Percentiles rank a stretch among this genome's conserved stretches.
Evolutionary conservation across 306 rosid genomes (phyloP).

Genomic region (Ochetophila trinervis): DNA sequence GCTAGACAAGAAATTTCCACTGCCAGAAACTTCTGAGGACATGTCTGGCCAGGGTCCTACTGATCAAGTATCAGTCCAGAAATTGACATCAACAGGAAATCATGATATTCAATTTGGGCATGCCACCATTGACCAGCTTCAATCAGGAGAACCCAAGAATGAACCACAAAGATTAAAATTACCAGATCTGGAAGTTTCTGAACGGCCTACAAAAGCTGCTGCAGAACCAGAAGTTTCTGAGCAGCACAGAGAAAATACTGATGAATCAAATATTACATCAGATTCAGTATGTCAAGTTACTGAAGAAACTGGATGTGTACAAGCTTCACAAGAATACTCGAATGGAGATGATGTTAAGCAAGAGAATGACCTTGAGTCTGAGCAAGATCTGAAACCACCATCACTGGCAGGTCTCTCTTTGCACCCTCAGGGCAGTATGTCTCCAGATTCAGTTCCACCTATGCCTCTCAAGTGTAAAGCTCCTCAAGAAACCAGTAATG

Average conservation of each 20-base stretch:
- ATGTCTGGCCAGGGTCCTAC: slow-evolving; percentile 29
- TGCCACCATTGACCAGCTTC: slow-evolving; percentile 25
- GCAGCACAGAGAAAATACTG: slow-evolving; percentile 23
- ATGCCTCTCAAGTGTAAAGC: slow-evolving; percentile 28
- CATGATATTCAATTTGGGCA: slow-evolving; percentile 23
- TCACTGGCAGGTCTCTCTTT: slow-evolving; percentile 38
- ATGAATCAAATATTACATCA: slow-evolving; percentile 31
- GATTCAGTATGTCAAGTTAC: slow-evolving; percentile 31
- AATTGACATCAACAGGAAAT: slow-evolving; percentile 25
- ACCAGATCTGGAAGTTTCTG: slow-evolving; percentile 33
- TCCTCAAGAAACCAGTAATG: slow-evolving; percentile 39
- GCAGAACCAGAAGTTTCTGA: slow-evolving; percentile 35
- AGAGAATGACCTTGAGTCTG: slow-evolving; percentile 35
- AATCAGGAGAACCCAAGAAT: slow-evolving; percentile 34
- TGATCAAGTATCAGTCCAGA: slow-evolving; percentile 23
- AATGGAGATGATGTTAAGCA: slow-evolving; percentile 34
- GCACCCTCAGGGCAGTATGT: slow-evolving; percentile 28
- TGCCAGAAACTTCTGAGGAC: slow-evolving; percentile 20
- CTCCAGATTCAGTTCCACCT: slow-evolving; percentile 29
- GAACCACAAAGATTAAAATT: slow-evolving; percentile 30
- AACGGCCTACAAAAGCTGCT: slow-evolving; percentile 28
- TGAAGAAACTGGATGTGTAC: slow-evolving; percentile 35
- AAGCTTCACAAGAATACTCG: slow-evolving; percentile 36
- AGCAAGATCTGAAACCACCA: slow-evolving; percentile 40
- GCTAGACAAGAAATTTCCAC: slow-evolving; percentile 27